phyloP scores from a whole-genome alignment of 2,329 filamentous ascomycete genomes.

The Raffaelea ambrosiae region DNA sequence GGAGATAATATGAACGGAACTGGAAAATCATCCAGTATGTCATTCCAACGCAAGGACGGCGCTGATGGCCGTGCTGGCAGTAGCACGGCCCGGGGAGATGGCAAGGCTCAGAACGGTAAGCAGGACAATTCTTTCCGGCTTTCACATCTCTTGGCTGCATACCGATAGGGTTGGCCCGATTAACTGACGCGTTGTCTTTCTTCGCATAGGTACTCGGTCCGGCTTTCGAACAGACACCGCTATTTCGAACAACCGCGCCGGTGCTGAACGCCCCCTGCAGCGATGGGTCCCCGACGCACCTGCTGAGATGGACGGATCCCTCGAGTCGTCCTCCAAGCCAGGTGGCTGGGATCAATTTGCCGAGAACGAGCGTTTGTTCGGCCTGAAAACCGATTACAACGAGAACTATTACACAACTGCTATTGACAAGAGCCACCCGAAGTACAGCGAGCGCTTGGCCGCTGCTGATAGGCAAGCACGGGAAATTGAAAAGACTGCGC shows the following conservation, averaged over 20 bases:
- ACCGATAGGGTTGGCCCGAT: neutral
- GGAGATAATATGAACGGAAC: slow-evolving; percentile 21
- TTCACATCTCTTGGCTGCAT: neutral
- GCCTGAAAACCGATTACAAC: slow-evolving; percentile 81
- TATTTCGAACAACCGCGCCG: slow-evolving; percentile 66
- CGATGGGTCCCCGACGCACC: slow-evolving; percentile 66
- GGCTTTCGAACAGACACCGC: slow-evolving; percentile 81
- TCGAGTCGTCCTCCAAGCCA: slow-evolving; percentile 48
- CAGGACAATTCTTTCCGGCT: slow-evolving; percentile 8
- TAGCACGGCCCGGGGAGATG: slow-evolving; percentile 23
- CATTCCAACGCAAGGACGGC: slow-evolving; percentile 24
- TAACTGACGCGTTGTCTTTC: neutral
- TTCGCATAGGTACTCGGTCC: slow-evolving; percentile 52
- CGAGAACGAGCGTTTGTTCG: slow-evolving; percentile 79
- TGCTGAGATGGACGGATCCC: slow-evolving; percentile 58
- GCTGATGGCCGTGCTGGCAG: slow-evolving; percentile 15
- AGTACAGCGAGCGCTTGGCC: slow-evolving; percentile 69
- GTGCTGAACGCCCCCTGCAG: slow-evolving; percentile 68
- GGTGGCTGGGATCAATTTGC: slow-evolving; percentile 88
- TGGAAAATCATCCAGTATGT: slow-evolving; percentile 21
- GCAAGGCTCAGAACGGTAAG: slow-evolving; percentile 31
- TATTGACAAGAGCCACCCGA: slow-evolving; percentile 76
- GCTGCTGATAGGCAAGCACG: slow-evolving; percentile 75
- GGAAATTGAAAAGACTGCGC: slow-evolving; percentile 73
- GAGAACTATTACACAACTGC: slow-evolving; percentile 91